Evolutionary conservation across 352 stramenopile species (phyloP), one percentile per base, ranked within the genome.

Genomic region (Aphanomyces cochlioides): DNA sequence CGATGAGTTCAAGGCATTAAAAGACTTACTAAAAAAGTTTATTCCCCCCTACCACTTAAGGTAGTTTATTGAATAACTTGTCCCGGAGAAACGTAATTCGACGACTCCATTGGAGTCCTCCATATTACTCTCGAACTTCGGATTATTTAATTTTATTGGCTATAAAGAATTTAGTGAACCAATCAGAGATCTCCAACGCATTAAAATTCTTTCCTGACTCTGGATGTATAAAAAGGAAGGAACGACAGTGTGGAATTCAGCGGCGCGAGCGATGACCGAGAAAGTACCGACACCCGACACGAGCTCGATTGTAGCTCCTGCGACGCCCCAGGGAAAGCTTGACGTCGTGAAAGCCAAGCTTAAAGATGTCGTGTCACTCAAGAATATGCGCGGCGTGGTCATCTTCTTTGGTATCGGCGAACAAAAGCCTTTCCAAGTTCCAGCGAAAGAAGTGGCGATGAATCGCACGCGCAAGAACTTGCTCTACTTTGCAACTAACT

Each of bases 401-500:
- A 77, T 87, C 38, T 95, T 95, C 78, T 90, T 95, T 50, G 87
- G 87, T 2, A 79, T 95, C 39, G 84, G 87, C 34, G 84, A 95
- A 73, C 85, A 89, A 69, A 95, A 95, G 75, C 85, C 87, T 3
- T 95, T 95, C 67, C 91, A 93, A 66, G 71, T 95, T 12, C 87
- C 87, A 34, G 78, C 69, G 45, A 81, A 85, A 34, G 83, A 92
- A 7, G 77, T 80, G n/a, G 66, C 89, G 40, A 78, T 83, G 17
- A 74, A 79, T 17, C 83, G 87, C 17, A 78, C 83, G 48, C 81
- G 85, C 66, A 92, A 91, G 77, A 95, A 95, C 67, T 78, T 85
- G 56, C 61, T 90, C 66, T 95, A 85, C 77, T 95, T 93, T 65
- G 84, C 84, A 67, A 88, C 87, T 47, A 95, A 95, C 75, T 95